Conservation (phyloP, 202 grass and related monocot species). For the Saccharum hybrid region DNA sequence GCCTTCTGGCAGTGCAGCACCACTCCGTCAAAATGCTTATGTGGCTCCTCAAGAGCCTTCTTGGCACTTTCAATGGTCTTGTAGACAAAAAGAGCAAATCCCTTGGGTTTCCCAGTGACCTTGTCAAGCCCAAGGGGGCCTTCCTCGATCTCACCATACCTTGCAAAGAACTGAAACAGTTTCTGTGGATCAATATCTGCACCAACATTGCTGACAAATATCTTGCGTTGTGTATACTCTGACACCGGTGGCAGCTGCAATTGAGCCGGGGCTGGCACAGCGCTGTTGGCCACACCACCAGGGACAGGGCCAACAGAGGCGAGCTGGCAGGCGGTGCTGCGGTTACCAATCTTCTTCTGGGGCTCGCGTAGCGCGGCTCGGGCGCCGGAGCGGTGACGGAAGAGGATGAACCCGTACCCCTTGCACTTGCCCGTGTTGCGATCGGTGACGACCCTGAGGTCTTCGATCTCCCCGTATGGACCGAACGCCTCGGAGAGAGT, state of each 20-base stretch:
- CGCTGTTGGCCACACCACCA: constrained; percentile 24
- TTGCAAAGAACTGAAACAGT: constrained; percentile 74
- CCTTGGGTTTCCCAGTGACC: constrained; percentile 82
- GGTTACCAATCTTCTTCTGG: constrained; percentile 94
- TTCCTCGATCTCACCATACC: constrained; percentile 94
- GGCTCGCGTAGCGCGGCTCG: constrained; percentile 72
- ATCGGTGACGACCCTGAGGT: constrained; percentile 82
- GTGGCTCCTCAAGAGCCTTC: constrained; percentile 86
- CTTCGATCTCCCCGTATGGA: constrained; percentile 91
- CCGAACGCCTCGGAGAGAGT: constrained; percentile 66
- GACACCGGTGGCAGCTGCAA: constrained; percentile 58
- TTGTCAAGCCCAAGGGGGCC: constrained; percentile 93
- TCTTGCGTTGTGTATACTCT: constrained; percentile 96
- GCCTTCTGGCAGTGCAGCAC: constrained; percentile 93
- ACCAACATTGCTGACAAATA: constrained; percentile 94
- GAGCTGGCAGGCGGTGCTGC: constrained; percentile 85
- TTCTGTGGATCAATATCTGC: constrained; percentile 76
- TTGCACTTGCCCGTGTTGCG: constrained; percentile 90
- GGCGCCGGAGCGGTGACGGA: constrained; percentile 66
- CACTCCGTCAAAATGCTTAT: constrained; percentile 87
- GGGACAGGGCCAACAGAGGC: constrained; percentile 81
- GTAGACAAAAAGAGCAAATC: constrained; percentile 92
- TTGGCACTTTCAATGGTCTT: constrained; percentile 75
- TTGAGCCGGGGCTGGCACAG: constrained; percentile 31
- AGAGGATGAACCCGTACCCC: constrained; percentile 97